Base-by-base conservation (phyloP, 768 basidiomycete genomes). In the Kwoniella mangroviensis region DNA sequence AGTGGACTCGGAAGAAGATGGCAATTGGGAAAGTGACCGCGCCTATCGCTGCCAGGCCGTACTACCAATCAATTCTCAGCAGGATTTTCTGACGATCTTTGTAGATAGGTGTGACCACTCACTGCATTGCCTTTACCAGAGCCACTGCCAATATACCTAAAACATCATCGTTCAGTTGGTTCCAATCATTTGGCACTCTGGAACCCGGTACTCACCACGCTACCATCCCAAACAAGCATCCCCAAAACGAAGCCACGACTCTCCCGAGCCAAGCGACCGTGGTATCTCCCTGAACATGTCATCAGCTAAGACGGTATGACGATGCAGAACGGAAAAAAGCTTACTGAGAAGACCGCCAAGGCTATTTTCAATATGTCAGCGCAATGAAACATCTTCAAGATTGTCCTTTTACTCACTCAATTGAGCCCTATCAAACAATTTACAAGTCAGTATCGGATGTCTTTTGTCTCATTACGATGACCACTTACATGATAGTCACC, bases 11-110 rank as follows among this genome's bases (percentile, higher is more conserved):
- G n/a, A 87, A 85, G 75, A 87, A 91, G 79, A 89, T 89, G 74
- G 92, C 86, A 73, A 90, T 85, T 0, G 92, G 92, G 76, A 90
- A 91, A 65, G 87, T 88, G 2, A 92, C 88, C 4, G 87, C 88
- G 60, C 87, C 87, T 0, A 89, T 87, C 0, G 88, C 91, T 0
- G 88, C 91, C 11, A 94, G 84, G 1, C 91, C 91, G 67, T 88
- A 93, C 71, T 75, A 34, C 34, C 34, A 34, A 34, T 34, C 34
- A 34, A 34, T 34, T 34, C 34, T 34, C 34, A 34, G 34, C 34
- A 34, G 34, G 4, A 34, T 34, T 34, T 34, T 7, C 34, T 3
- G 9, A 34, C 34, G 34, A 34, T 34, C 34, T 34, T 34, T 34
- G 1, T 17, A 19, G 17, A 17, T 7, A 63, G 21, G 45, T 3